Evolutionary conservation across 306 rosid species (phyloP), one percentile per base, ranked within the genome.

Genomic region (Malus orientalis): DNA sequence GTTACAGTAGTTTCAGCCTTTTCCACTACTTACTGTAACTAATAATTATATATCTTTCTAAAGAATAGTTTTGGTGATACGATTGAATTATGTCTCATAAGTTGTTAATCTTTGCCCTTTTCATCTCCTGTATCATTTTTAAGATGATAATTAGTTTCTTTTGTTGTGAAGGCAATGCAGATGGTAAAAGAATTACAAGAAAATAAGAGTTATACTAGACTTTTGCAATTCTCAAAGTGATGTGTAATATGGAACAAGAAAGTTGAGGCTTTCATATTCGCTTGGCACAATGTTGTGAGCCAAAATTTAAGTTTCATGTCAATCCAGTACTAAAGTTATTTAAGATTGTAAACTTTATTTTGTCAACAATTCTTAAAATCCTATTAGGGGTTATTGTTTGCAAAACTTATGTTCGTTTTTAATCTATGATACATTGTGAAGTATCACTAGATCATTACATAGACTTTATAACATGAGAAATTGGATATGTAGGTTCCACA

Each of bases 221-320:
- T 74, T 92, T 92, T 87, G 86, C 85, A 72, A 72, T 85, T 64
- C 98, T 90, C 78, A 89, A 90, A 97, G 98, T 92, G 75, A 86
- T 74, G 76, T 84, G n/a, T 59, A 81, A 22, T 45, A 4, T 44
- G 12, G 49, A 11, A 16, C 36, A 32, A 32, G 36, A 32, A 5
- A 32, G 70, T 57, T 75, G 25, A 55, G 60, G 60, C 60, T 71
- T 63, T 81, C n/a, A 63, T 76, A 63, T 42, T 61, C 12, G 47
- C 73, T 23, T 8, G 12, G 27, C 11, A 29, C 19, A 11, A 15
- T 32, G 60, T 62, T 23, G 64, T 38, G 33, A 71, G 36, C 45
- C 63, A 63, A 65, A 54, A 25, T 64, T 65, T 5, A 8, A 32
- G 36, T 5, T 60, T 51, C 11, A 22, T 25, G n/a, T 30, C 66